Evolutionary conservation across 345 rosid species (phyloP).

Genomic region (Eucalyptus shirleyi): DNA sequence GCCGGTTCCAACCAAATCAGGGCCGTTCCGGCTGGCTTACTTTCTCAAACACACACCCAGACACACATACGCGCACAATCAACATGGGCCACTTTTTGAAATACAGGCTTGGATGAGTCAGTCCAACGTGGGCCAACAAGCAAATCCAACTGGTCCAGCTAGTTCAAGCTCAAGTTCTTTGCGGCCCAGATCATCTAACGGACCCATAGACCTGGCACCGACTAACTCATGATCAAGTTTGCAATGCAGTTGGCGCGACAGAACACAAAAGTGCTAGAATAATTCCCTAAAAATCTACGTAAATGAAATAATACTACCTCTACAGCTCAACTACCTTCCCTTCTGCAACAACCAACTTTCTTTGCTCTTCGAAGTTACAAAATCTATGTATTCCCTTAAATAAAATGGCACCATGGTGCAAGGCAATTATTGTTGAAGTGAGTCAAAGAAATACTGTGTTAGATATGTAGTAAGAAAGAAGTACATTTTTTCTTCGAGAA

Average conservation of each 20-base stretch:
- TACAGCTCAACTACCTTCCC: background rate
- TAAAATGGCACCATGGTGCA: background rate
- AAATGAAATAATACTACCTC: background rate
- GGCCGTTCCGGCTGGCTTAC: background rate
- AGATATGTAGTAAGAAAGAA: background rate
- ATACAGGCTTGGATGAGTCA: background rate
- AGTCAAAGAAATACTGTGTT: background rate
- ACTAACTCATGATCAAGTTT: background rate
- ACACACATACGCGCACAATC: background rate
- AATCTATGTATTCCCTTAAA: background rate
- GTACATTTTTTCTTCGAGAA: background rate
- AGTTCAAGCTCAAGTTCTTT: background rate
- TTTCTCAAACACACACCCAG: background rate
- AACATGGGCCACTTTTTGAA: background rate
- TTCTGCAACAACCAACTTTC: background rate
- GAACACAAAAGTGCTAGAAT: background rate
- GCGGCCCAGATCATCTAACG: background rate
- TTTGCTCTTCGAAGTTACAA: background rate
- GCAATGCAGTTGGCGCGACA: background rate
- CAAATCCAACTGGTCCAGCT: background rate
- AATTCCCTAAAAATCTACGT: background rate
- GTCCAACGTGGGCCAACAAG: background rate
- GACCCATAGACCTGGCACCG: background rate
- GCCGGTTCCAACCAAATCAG: background rate
- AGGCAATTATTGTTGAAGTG: background rate